Evolutionary conservation across 1,284 basidiomycete species (phyloP).

Genomic region (Papiliotrema laurentii): DNA sequence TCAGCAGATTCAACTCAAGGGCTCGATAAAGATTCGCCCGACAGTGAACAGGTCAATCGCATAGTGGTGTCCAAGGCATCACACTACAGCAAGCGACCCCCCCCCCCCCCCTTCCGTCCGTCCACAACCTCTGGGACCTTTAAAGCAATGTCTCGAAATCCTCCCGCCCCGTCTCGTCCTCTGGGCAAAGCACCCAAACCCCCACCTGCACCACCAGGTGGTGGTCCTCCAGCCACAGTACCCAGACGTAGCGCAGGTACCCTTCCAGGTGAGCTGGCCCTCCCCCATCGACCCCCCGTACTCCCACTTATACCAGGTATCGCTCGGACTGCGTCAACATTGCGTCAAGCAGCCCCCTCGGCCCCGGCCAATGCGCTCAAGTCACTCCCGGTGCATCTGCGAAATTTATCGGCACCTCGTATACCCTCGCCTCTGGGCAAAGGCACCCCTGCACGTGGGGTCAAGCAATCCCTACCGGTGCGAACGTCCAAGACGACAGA

Average conservation of each 20-base stretch:
- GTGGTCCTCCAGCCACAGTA: slow-evolving; percentile 6
- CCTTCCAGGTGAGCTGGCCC: slow-evolving; percentile 30
- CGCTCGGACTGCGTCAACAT: slow-evolving; percentile 43
- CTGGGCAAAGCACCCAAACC: slow-evolving; percentile 35
- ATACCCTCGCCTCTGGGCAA: slow-evolving; percentile 46
- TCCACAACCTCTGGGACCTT: too few relatives aligned
- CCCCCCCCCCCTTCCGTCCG: too few relatives aligned
- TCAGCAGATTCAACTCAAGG: too few relatives aligned
- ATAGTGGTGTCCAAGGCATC: too few relatives aligned
- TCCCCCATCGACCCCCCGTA: not conserved
- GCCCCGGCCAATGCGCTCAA: slow-evolving; percentile 20
- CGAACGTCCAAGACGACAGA: slow-evolving; percentile 87
- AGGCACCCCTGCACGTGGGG: slow-evolving; percentile 40
- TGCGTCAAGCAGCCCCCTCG: slow-evolving; percentile 34
- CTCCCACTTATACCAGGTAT: slow-evolving; percentile 26
- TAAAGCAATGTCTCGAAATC: slow-evolving; percentile 44
- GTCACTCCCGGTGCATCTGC: slow-evolving; percentile 42
- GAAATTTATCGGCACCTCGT: slow-evolving; percentile 39
- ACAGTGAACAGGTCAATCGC: too few relatives aligned
- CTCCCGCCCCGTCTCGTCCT: slow-evolving; percentile 24
- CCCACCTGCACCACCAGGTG: slow-evolving; percentile 7
- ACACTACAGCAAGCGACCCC: too few relatives aligned
- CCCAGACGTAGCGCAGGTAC: slow-evolving; percentile 43
- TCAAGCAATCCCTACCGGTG: slow-evolving; percentile 52
- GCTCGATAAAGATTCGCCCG: too few relatives aligned